phyloP scores from a whole-genome alignment of 768 basidiomycete genomes.

The Termitomyces sp. region DNA sequence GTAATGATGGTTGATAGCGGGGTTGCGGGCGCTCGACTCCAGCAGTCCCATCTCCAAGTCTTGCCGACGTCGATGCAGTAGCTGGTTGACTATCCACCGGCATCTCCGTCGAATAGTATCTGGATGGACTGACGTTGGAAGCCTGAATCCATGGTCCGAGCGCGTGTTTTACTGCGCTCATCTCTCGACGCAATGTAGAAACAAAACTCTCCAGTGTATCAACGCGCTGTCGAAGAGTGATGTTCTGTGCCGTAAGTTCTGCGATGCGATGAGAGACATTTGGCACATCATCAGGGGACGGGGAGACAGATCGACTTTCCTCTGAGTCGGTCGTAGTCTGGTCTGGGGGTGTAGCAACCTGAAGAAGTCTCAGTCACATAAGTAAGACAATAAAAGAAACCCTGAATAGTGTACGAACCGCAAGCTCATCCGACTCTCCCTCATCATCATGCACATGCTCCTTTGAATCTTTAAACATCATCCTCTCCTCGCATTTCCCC shows the following conservation, averaged over 20 bases:
- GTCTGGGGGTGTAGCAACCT: neutral
- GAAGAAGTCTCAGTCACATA: neutral
- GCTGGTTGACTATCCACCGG: conserved; percentile 18
- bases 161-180: conserved; percentile 48
- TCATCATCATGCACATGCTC: conserved; percentile 10
- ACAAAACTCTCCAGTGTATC: conserved; percentile 55
- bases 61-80: conserved; percentile 23
- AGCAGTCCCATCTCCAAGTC: neutral
- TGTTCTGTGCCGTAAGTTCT: conserved; percentile 59
- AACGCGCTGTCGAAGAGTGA: conserved; percentile 53
- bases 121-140: neutral
- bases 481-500: conserved; percentile 35
- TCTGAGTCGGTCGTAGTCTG: neutral
- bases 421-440: neutral
- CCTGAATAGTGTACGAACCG: neutral
- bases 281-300: conserved; percentile 26
- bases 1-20: neutral
- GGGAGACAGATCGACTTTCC: neutral
- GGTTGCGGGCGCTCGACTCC: conserved; percentile 3
- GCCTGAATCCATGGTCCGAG: conserved; percentile 48
- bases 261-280: conserved; percentile 35
- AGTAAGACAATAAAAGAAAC: neutral
- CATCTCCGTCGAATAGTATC: conserved; percentile 20
- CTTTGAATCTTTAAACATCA: conserved; percentile 5
- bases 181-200: conserved; percentile 49